These are phyloP conservation scores for Simplicillium sp. DNA, from an alignment of 2,329 filamentous ascomycete genomes.

Conservation along the genomic window DNA sequence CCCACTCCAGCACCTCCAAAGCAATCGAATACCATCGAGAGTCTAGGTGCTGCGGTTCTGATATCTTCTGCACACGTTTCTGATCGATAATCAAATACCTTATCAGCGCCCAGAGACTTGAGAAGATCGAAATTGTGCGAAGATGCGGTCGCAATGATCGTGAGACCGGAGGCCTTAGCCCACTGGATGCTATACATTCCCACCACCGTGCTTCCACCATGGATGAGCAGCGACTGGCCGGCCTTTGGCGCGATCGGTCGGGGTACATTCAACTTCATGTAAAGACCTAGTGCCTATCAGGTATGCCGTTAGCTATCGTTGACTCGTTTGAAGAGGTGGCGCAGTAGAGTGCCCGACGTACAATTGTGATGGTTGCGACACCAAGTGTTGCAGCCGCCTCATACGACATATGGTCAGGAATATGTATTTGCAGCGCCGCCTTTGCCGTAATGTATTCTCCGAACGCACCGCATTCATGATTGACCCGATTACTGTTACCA, in stretches of 20 bases:
- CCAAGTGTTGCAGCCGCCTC: conserved; percentile 34
- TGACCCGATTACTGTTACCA: conserved; percentile 10
- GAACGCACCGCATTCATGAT: conserved; percentile 29
- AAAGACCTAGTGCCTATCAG: conserved; percentile 35
- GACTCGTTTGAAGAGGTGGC: too few relatives aligned
- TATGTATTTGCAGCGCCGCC: conserved; percentile 30
- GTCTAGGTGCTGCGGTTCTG: neutral
- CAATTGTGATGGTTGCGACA: conserved; percentile 29
- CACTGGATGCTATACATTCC: conserved; percentile 35
- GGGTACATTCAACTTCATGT: conserved; percentile 33
- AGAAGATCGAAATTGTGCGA: conserved; percentile 20
- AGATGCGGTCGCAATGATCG: conserved; percentile 19
- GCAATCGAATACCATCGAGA: neutral
- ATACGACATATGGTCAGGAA: conserved; percentile 32
- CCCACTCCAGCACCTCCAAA: neutral
- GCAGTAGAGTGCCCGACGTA: conserved; percentile 6
- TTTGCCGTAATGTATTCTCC: conserved; percentile 27
- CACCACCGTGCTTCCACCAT: conserved; percentile 41
- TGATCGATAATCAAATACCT: conserved; percentile 20
- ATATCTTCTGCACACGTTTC: neutral
- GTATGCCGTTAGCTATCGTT: neutral
- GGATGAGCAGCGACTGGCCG: conserved; percentile 26
- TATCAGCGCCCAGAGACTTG: conserved; percentile 17
- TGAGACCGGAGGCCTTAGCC: conserved; percentile 24
- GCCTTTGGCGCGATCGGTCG: conserved; percentile 32